Conservation (phyloP, 306 rosid species). For the Gastrolobium bilobum region DNA sequence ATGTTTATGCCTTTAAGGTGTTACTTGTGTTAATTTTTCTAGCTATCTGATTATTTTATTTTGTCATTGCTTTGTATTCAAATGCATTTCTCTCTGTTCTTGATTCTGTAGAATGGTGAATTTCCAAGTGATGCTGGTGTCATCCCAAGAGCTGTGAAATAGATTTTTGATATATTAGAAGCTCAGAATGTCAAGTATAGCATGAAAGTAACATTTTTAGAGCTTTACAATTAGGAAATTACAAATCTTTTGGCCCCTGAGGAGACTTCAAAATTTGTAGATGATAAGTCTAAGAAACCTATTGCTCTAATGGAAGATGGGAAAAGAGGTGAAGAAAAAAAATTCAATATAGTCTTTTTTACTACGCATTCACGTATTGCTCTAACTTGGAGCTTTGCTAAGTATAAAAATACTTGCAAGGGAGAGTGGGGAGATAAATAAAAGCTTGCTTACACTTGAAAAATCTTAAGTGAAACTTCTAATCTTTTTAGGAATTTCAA, state of each 20-base stretch:
- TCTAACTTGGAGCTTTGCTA: constrained; percentile 11
- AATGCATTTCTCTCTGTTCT: not conserved
- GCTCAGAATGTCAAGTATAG: constrained; percentile 84
- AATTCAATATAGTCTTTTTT: not conserved
- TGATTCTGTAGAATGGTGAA: constrained; percentile 61
- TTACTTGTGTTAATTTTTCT: constrained; percentile 38
- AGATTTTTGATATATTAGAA: constrained; percentile 86
- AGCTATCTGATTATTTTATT: constrained; percentile 6
- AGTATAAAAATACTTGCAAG: constrained; percentile 60
- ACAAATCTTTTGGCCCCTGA: constrained; percentile 81
- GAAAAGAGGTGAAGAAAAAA: constrained; percentile 64
- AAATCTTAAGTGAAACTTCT: too few relatives aligned
- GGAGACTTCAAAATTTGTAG: constrained; percentile 74
- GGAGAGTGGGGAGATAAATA: constrained; percentile 52
- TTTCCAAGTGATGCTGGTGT: constrained; percentile 90
- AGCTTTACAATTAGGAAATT: constrained; percentile 86
- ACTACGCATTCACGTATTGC: too few relatives aligned
- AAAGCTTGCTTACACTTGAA: too few relatives aligned
- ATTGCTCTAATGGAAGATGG: constrained; percentile 90
- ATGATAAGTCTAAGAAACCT: constrained; percentile 54
- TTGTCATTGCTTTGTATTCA: not conserved
- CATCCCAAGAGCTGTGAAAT: constrained; percentile 84
- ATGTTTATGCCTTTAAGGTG: constrained; percentile 15
- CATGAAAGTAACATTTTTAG: constrained; percentile 88
- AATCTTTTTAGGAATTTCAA: too few relatives aligned